Conservation (phyloP, 306 rosid species). For the Castanea mollissima region DNA sequence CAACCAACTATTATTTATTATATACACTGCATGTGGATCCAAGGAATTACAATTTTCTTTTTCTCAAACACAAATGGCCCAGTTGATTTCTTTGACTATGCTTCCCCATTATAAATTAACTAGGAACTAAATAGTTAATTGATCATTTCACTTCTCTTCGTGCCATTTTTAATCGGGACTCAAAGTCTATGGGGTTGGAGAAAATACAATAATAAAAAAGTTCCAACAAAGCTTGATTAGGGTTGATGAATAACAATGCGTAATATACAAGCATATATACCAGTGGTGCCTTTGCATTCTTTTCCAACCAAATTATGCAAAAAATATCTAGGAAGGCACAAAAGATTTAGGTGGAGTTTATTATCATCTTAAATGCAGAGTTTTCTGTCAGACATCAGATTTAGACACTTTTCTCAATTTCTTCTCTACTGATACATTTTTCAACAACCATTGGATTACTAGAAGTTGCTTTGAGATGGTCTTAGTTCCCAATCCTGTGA, state of each 20-base stretch:
- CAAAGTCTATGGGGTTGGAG: not conserved
- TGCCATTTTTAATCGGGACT: not conserved
- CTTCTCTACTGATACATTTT: not conserved
- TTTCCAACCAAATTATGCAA: not conserved
- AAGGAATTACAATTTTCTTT: not conserved
- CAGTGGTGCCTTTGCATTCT: not conserved
- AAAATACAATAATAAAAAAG: not conserved
- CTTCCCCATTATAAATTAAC: not conserved
- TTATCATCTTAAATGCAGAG: not conserved
- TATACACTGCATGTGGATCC: not conserved
- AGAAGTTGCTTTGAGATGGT: not conserved
- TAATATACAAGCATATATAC: not conserved
- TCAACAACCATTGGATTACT: not conserved
- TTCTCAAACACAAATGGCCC: not conserved
- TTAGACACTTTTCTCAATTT: not conserved
- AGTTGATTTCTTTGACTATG: not conserved
- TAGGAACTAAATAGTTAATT: not conserved
- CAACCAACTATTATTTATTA: not conserved
- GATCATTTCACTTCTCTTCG: not conserved
- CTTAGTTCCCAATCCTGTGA: not conserved
- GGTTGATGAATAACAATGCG: not conserved
- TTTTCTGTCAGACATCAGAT: not conserved
- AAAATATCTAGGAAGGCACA: not conserved
- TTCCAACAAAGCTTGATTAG: not conserved
- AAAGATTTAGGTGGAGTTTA: not conserved